Evolutionary conservation across 306 rosid species (phyloP), one percentile per base, ranked within the genome.

Genomic region (Leucaena leucocephala): DNA sequence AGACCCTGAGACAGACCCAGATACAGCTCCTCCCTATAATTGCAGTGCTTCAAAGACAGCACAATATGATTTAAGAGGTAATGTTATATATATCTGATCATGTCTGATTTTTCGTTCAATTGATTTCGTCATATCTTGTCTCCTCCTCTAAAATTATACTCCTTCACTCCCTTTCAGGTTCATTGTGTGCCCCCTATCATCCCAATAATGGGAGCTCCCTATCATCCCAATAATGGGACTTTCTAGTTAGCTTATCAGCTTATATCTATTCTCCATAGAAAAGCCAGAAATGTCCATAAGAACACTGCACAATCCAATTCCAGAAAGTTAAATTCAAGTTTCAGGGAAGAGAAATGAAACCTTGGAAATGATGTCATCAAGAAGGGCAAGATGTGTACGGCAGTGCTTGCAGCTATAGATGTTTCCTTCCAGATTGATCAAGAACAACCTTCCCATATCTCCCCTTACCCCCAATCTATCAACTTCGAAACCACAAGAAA

Each of bases 371-470:
- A 86, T 80, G 77, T 89, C 88, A n/a, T 85, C 89, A 14, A 44
- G 80, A 75, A 87, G 90, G 43, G 90, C 91, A 73, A 91, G 86
- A 81, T 84, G 91, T 33, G 96, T 90, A 4, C 27, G 38, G 84
- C 97, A 91, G 76, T 82, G 79, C 84, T 86, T 89, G 96, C 98
- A 94, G 76, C 90, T 80, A 68, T 90, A 94, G 58, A 85, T 10
- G 69, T 68, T 68, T 84, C 91, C 96, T 81, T 90, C 96, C 46
- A 94, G 89, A 82, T 48, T 48, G 80, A 86, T 77, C 78, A 83
- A 43, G 81, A 91, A 90, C 11, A 86, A 78, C 84, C 98, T 84
- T 78, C 94, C 97, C 97, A 91, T 93, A 17, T 72, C 80, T 82
- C 54, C 72, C 75, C 68, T 76, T 8, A 82, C 49, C 40, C 40